Evolutionary conservation across 345 rosid species (phyloP).

Genomic region (Citrus sinensis): DNA sequence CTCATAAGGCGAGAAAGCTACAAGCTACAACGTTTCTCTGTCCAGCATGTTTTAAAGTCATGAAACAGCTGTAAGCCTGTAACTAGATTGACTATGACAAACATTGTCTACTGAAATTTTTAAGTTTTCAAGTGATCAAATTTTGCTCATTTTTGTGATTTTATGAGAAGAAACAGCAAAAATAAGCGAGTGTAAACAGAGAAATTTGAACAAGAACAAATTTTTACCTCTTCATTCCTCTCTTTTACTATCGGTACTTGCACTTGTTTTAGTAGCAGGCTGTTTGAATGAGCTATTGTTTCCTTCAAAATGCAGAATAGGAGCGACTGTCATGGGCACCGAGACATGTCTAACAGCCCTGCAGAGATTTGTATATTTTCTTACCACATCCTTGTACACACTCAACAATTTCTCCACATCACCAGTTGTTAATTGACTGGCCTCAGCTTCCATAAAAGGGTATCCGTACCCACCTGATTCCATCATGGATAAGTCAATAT

Average conservation of each 20-base stretch:
- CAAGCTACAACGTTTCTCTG: conserved; percentile 16
- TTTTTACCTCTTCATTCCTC: conserved; percentile 12
- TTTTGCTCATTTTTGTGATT: not conserved
- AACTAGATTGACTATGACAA: not conserved
- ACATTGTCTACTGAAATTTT: not conserved
- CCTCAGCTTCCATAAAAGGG: conserved; percentile 51
- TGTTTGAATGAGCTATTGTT: not conserved
- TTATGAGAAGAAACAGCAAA: not conserved
- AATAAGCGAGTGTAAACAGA: not conserved
- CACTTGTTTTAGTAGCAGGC: conserved; percentile 9
- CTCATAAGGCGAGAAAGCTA: conserved; percentile 21
- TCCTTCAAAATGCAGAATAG: conserved; percentile 10
- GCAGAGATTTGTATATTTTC: conserved; percentile 38
- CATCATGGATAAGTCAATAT: not conserved
- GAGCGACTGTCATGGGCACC: conserved; percentile 10
- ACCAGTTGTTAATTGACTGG: conserved; percentile 39
- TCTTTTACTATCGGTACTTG: not conserved
- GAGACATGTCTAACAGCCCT: conserved; percentile 29
- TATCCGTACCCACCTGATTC: conserved; percentile 32
- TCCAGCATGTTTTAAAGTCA: conserved; percentile 36
- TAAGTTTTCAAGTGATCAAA: not conserved
- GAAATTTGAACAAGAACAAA: not conserved
- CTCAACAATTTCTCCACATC: conserved; percentile 49
- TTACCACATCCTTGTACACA: conserved; percentile 55
- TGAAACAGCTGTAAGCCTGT: conserved; percentile 19